phyloP scores from a whole-genome alignment of 768 basidiomycete genomes.

The Termitomyces sp. region DNA sequence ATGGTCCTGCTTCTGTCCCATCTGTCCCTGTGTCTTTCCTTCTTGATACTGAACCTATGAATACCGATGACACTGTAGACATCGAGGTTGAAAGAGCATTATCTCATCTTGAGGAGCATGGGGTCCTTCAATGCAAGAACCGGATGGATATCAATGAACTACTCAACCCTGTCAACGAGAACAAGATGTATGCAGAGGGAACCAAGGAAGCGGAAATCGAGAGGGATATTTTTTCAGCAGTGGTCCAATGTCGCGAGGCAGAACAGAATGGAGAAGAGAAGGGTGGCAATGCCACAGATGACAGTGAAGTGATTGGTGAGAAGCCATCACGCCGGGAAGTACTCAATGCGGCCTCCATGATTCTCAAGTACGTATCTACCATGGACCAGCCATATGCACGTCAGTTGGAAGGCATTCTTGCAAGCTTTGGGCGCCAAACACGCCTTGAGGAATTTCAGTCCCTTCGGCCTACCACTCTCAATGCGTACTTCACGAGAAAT shows the following conservation, averaged over 20 bases:
- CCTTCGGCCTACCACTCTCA: too few species aligned
- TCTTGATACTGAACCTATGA: neutral
- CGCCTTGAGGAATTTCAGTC: neutral
- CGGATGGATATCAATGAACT: neutral
- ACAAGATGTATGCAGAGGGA: neutral
- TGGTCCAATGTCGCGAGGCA: neutral
- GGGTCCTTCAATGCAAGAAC: neutral
- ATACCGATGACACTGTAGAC: neutral
- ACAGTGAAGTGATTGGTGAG: neutral
- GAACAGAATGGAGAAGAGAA: neutral
- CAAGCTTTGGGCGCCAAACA: neutral
- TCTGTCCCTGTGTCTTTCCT: neutral
- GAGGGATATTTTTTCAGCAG: neutral
- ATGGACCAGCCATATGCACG: neutral
- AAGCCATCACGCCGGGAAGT: neutral
- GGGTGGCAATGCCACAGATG: neutral
- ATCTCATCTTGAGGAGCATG: neutral
- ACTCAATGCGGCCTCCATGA: neutral
- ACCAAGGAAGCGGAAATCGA: neutral
- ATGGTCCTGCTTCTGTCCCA: neutral
- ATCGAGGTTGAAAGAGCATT: neutral
- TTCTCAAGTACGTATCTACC: neutral
- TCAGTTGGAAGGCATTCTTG: neutral
- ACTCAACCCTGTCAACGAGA: neutral
- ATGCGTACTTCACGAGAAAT: too few species aligned